Evolutionary conservation across 352 stramenopile species (phyloP).

Genomic region (Peronospora belbahrii): DNA sequence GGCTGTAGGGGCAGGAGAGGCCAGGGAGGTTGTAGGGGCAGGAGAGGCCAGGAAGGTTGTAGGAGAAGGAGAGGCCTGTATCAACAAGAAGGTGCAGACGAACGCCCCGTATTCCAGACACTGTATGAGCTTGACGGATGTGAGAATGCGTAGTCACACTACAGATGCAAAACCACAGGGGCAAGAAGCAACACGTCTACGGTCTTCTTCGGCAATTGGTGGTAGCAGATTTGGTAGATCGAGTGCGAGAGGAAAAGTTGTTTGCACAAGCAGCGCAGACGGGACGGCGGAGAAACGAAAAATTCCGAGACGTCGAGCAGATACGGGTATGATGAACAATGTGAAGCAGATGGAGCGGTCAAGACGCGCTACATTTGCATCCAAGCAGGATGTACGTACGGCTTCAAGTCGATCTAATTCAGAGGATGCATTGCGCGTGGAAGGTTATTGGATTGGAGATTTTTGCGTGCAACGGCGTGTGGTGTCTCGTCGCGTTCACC

Average conservation of each 20-base stretch:
- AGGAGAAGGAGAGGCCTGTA: neutral
- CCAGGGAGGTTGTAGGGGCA: neutral
- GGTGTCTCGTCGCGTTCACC: constrained; percentile 25
- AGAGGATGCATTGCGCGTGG: constrained; percentile 45
- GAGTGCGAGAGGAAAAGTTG: neutral
- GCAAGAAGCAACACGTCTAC: constrained; percentile 10
- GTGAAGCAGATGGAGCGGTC: constrained; percentile 16
- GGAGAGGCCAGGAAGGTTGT: neutral
- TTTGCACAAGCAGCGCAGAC: neutral
- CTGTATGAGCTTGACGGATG: constrained; percentile 14
- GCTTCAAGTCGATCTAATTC: constrained; percentile 24
- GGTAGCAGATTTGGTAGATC: constrained; percentile 5
- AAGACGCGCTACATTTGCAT: constrained; percentile 22
- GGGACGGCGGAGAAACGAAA: constrained; percentile 16
- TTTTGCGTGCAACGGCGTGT: constrained; percentile 44
- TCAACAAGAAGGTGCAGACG: neutral
- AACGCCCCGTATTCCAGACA: constrained; percentile 1
- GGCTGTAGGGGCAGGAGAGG: neutral
- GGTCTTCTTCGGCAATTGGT: constrained; percentile 19
- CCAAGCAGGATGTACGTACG: constrained; percentile 22
- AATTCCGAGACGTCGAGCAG: constrained; percentile 16
- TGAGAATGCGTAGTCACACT: constrained; percentile 14
- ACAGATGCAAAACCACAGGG: constrained; percentile 13
- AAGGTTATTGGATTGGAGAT: constrained; percentile 77
- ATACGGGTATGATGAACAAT: constrained; percentile 7